These are phyloP conservation scores for Claviceps monticola DNA, from an alignment of 2,329 filamentous ascomycete genomes.

Conservation along the genomic window DNA sequence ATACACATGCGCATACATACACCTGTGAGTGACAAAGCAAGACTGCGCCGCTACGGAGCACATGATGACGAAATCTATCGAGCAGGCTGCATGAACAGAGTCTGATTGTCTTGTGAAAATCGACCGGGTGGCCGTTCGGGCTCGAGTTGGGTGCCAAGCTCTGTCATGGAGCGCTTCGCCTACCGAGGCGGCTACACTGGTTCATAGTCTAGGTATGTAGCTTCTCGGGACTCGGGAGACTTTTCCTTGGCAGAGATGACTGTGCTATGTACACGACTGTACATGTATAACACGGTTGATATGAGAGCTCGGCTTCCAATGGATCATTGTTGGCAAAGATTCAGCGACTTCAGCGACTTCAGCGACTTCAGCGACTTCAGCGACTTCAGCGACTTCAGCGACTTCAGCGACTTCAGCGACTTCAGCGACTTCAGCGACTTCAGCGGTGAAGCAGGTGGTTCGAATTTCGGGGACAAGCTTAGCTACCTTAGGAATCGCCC, in stretches of 20 bases:
- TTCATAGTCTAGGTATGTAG: too few species aligned
- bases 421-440: background rate
- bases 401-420: too few species aligned
- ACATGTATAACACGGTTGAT: background rate
- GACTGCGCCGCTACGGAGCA: conserved; percentile 26
- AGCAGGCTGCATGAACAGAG: too few species aligned
- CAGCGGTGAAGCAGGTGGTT: background rate
- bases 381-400: too few species aligned
- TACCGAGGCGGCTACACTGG: background rate
- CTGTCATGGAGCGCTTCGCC: too few species aligned
- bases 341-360: background rate
- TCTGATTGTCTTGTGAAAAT: conserved; percentile 18
- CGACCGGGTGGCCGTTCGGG: conserved; percentile 10
- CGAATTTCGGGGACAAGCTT: too few species aligned
- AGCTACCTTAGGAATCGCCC: background rate
- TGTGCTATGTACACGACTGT: too few species aligned
- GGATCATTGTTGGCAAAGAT: background rate
- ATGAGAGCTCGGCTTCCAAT: background rate
- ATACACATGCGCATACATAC: too few species aligned
- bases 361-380: too few species aligned
- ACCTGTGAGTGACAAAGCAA: conserved; percentile 5
- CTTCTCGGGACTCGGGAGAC: too few species aligned
- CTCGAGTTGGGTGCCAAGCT: conserved; percentile 22
- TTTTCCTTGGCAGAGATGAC: too few species aligned
- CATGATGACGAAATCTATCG: conserved; percentile 19